Conservation (phyloP, 1,139 yeast species). For the Hyphopichia fennica region DNA sequence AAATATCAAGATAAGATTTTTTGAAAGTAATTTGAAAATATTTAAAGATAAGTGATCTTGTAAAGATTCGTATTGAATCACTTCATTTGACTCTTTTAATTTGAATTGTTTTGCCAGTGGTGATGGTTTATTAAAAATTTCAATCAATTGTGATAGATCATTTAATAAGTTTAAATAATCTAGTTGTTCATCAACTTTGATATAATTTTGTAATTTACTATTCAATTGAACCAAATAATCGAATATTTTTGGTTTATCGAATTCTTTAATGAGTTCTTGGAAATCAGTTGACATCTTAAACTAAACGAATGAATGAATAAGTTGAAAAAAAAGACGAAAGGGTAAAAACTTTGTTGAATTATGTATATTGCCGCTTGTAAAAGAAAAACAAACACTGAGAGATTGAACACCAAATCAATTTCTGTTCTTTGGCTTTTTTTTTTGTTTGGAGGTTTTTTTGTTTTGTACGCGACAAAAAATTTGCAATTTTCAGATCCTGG, state of each 20-base stretch:
- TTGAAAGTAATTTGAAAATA: conserved; percentile 30
- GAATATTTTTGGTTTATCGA: conserved; percentile 22
- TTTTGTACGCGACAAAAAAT: too few species aligned
- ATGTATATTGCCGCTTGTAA: neutral
- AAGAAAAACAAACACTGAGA: neutral
- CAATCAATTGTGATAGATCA: conserved; percentile 18
- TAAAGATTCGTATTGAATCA: neutral
- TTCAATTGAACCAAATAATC: conserved; percentile 25
- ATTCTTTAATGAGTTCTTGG: conserved; percentile 15
- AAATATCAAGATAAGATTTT: conserved; percentile 29
- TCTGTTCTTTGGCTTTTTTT: neutral
- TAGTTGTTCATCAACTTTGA: conserved; percentile 8
- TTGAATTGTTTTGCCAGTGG: conserved; percentile 11
- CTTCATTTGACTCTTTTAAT: conserved; percentile 2
- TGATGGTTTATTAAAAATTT: conserved; percentile 15
- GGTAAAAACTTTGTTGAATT: neutral
- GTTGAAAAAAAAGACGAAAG: neutral
- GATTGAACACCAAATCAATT: neutral
- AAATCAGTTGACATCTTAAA: conserved; percentile 9
- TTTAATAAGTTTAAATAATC: conserved; percentile 17
- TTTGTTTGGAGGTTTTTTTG: neutral
- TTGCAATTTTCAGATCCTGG: too few species aligned
- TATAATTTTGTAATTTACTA: conserved; percentile 15
- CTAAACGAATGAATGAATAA: neutral
- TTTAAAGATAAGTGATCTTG: conserved; percentile 19